Evolutionary conservation across 768 basidiomycete species (phyloP), one percentile per base, ranked within the genome.

Genomic region (Fibroporia radiculosa): DNA sequence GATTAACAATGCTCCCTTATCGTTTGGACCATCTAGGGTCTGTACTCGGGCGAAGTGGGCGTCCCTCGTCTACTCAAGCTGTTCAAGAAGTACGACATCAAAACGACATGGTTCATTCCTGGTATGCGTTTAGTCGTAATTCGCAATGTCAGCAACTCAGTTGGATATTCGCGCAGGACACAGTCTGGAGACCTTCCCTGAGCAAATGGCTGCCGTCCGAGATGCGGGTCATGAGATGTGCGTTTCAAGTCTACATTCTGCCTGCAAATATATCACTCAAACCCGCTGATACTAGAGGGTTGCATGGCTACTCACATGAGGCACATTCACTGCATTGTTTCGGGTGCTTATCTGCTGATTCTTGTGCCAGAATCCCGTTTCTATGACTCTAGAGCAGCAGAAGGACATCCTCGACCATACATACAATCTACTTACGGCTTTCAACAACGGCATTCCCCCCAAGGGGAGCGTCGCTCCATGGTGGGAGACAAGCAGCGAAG

Each of bases 11-110:
- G 7, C 44, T 7, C 22, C 35, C 25, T 14, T 26, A 39, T 19
- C 34, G 26, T 19, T 20, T 34, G 45, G 42, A 37, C 13, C 37
- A 29, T 39, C 22, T 25, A 69, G 74, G 83, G 84, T 6, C 75
- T 84, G 67, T 87, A 75, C 52, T 82, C 85, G 0, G 85, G 84
- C 14, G 83, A 86, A 57, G 82, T 89, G 23, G 84, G 85, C 3
- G 66, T 72, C 0, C 77, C 75, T 4, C 74, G 84, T 12, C 67
- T 87, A 6, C 66, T 87, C 51, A 84, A 83, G 61, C 62, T 86
- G 18, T 85, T 87, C 63, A 65, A 71, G 25, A 85, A 84, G 62
- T 82, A 82, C 57, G 66, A 68, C n/a, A 78, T 77, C 48, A 72
- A 64, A 59, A 78, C 82, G 19, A 83, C 78, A 8, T 85, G 82